Base-by-base conservation (phyloP, 1,284 basidiomycete genomes). In the Fomitiporia mediterranea region DNA sequence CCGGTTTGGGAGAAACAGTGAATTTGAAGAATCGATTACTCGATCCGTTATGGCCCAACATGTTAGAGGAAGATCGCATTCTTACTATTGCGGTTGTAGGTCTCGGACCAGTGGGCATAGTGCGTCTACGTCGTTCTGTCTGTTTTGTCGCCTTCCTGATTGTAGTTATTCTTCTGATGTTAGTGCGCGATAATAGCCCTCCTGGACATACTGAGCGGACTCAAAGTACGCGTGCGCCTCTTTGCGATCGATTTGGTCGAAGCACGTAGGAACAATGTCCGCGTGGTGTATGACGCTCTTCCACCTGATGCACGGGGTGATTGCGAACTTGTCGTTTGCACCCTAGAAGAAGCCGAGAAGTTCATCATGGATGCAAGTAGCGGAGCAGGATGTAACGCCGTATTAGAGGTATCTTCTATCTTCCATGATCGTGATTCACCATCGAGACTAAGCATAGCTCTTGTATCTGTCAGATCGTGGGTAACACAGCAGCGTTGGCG, bases 81-180 rank as follows among this genome's bases (percentile, higher is more conserved):
- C 65, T 89, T 56, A 83, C 78, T 0, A 70, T 89, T 44, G 87
- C 81, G 0, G 71, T 90, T 25, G 70, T 91, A 15, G 88, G 88
- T 5, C 72, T 91, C 49, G 89, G 89, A 3, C 88, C 89, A 13
- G 88, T 91, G 4, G 89, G 89, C 9, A 69, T 89, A 60, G 80
- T 82, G 60, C 56, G 77, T 67, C 25, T 48, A 32, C 23, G 17
- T 49, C 27, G 50, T 49, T 43, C 39, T 53, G 53, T 39, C 55
- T 11, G 44, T 54, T n/a, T n/a, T n/a, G n/a, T 28, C 32, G 49
- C 35, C 42, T 58, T 13, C 51, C 51, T 28, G 25, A 49, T 35
- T n/a, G 32, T 37, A 13, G 15, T 54, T 28, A 19, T 55, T 56
- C 28, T 28, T 42, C 30, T 13, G 32, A 11, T 48, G 17, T 13